A percentile compares a stretch with the other conserved stretches of the same genome.
These are phyloP conservation scores for Aspergillus thermomutatus DNA, from an alignment of 2,329 filamentous ascomycete genomes.

Conservation along the genomic window DNA sequence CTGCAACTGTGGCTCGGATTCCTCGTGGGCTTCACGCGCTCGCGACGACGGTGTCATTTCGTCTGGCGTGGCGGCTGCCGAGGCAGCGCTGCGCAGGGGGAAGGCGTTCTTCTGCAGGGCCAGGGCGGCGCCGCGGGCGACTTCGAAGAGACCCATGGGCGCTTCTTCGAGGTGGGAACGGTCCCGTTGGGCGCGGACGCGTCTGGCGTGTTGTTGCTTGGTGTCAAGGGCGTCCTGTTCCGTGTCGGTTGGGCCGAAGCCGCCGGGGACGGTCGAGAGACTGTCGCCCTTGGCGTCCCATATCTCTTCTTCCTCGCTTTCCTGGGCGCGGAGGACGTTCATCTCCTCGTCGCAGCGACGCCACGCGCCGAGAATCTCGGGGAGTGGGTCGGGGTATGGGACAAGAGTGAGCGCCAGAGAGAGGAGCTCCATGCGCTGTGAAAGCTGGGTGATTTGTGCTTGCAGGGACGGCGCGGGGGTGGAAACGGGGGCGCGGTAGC, in stretches of 20 bases:
- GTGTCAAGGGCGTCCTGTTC: conserved; percentile 47
- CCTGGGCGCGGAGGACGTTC: conserved; percentile 50
- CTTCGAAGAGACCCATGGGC: conserved; percentile 51
- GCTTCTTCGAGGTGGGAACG: conserved; percentile 40
- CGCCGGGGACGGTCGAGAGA: conserved; percentile 37
- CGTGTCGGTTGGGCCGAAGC: conserved; percentile 42
- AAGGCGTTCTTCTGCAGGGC: conserved; percentile 49
- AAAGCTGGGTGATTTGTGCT: conserved; percentile 52
- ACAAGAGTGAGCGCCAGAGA: conserved; percentile 60
- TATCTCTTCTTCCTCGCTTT: conserved; percentile 54
- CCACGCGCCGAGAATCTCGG: conserved; percentile 62
- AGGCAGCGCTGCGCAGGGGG: conserved; percentile 32
- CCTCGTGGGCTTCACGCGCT: conserved; percentile 23
- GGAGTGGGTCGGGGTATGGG: conserved; percentile 52
- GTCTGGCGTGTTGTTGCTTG: conserved; percentile 35
- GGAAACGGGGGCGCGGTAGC: conserved; percentile 43
- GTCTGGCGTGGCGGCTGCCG: conserved; percentile 3
- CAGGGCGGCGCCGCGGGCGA: conserved; percentile 48
- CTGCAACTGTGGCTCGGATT: neutral
- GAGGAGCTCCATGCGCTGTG: conserved; percentile 63
- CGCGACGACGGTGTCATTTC: conserved; percentile 9
- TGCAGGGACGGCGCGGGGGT: conserved; percentile 31
- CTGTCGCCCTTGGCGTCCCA: conserved; percentile 57
- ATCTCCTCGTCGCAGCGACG: conserved; percentile 62
- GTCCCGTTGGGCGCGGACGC: conserved; percentile 27